Evolutionary conservation across 2,329 filamentous ascomycete genomes (phyloP).

Genomic region (Nemania sp.): DNA sequence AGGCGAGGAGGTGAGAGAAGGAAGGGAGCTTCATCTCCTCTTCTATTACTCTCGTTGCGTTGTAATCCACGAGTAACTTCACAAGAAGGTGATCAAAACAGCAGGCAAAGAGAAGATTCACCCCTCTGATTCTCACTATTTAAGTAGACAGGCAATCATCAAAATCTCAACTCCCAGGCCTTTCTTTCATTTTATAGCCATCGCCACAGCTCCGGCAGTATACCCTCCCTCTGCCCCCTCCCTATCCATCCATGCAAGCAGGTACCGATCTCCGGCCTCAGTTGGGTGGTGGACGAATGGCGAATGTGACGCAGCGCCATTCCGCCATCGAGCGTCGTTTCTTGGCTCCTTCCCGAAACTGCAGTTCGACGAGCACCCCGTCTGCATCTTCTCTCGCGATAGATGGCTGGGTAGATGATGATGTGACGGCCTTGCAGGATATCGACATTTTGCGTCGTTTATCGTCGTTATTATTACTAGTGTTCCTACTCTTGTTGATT

Average conservation of each 20-base stretch:
- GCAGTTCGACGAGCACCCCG: constrained; percentile 1
- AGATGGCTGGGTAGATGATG: constrained; percentile 28
- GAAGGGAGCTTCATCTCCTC: constrained; percentile 38
- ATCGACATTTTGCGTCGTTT: constrained; percentile 37
- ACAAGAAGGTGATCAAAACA: too few species aligned
- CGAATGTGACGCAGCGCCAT: constrained; percentile 36
- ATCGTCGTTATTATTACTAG: background rate
- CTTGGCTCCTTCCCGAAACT: constrained; percentile 45
- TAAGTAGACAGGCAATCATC: background rate
- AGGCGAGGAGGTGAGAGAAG: constrained; percentile 28
- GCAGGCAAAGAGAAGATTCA: too few species aligned
- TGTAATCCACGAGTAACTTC: background rate
- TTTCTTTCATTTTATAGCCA: background rate
- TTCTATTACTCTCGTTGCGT: background rate
- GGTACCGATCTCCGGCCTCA: background rate
- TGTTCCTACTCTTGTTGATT: background rate
- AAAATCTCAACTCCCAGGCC: background rate
- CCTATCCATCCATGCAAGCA: background rate
- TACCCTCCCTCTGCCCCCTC: background rate
- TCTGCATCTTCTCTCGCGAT: constrained; percentile 22
- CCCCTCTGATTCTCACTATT: background rate
- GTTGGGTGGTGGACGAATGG: background rate
- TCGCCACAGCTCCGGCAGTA: background rate
- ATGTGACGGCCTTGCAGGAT: constrained; percentile 41
- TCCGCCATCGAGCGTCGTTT: constrained; percentile 18